A percentile compares a stretch with the other conserved stretches of the same genome.
Evolutionary conservation across 2,329 filamentous ascomycete genomes (phyloP).

Genomic region (Talaromyces sp.): DNA sequence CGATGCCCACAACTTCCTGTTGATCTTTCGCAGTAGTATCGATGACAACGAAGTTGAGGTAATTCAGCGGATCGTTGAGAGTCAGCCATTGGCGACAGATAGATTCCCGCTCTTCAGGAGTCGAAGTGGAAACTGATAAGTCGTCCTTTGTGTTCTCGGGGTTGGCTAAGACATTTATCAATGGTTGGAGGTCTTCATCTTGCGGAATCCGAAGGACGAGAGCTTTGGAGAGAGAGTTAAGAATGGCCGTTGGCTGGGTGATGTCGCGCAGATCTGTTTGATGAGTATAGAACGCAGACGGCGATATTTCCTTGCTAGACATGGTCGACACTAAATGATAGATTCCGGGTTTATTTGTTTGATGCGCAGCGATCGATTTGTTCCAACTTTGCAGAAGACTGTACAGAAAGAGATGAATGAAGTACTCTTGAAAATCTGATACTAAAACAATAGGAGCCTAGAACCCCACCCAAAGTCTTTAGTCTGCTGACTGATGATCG

Average conservation of each 20-base stretch:
- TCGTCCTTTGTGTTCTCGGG: neutral
- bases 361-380: neutral
- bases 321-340: neutral
- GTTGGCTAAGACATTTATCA: neutral
- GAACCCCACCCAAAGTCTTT: neutral
- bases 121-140: neutral
- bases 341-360: neutral
- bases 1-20: neutral
- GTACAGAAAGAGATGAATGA: neutral
- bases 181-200: neutral
- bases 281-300: neutral
- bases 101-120: neutral
- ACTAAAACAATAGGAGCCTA: too few species aligned
- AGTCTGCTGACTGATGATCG: neutral
- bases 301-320: neutral
- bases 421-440: neutral
- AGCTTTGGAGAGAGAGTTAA: neutral
- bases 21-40: neutral
- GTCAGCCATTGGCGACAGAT: constrained; percentile 4
- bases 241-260: neutral
- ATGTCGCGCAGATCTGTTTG: neutral
- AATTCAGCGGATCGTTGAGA: neutral
- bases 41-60: neutral
- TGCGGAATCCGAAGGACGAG: neutral
- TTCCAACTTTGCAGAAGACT: neutral